phyloP scores from a whole-genome alignment of 2,329 filamentous ascomycete genomes.

The Monosporascus sp. region DNA sequence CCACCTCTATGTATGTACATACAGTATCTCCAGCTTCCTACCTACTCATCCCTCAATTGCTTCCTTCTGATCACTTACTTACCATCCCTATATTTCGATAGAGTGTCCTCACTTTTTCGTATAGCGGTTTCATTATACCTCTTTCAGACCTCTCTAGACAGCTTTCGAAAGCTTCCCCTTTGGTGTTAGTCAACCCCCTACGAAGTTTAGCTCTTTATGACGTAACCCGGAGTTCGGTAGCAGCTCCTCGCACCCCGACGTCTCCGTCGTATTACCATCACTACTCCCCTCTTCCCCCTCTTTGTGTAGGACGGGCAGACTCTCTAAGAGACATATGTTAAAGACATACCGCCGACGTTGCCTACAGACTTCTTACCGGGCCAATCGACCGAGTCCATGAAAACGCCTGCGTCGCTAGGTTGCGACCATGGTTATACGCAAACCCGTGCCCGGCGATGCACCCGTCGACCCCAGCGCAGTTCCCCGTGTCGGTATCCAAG shows the following conservation, averaged over 20 bases:
- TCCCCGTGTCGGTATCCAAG: conserved; percentile 20
- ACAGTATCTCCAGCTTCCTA: no score
- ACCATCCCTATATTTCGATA: no score
- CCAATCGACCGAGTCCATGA: not conserved
- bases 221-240: not conserved
- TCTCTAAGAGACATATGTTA: not conserved
- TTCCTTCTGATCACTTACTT: no score
- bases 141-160: no score
- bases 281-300: not conserved
- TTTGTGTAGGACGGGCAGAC: not conserved
- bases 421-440: conserved; percentile 37
- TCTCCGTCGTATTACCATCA: not conserved
- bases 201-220: not conserved
- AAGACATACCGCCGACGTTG: not conserved
- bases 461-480: conserved; percentile 18
- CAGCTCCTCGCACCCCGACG: not conserved
- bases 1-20: no score
- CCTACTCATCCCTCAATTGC: no score
- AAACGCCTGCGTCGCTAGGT: not conserved
- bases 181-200: not conserved
- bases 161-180: no score
- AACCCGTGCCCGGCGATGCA: conserved; percentile 28
- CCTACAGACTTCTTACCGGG: not conserved
- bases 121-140: no score
- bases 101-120: no score